A percentile compares a stretch with the other conserved stretches of the same genome.
Evolutionary conservation across 768 basidiomycete genomes (phyloP).

Genomic region (Collybia sp.): DNA sequence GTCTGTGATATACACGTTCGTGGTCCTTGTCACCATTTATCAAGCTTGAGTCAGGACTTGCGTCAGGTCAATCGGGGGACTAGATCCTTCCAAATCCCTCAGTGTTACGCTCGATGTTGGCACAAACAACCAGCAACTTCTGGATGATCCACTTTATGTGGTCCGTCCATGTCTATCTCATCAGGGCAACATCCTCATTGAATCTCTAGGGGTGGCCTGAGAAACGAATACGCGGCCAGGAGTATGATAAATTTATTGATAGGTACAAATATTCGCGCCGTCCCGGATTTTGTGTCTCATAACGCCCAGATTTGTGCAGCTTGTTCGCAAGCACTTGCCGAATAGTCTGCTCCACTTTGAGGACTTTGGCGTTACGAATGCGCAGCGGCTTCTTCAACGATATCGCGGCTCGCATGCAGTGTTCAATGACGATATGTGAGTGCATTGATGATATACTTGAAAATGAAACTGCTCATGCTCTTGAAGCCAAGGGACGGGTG

Average conservation of each 20-base stretch:
- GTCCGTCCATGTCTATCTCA: conserved; percentile 30
- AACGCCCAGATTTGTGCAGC: conserved; percentile 60
- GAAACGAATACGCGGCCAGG: conserved; percentile 62
- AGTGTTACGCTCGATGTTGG: conserved; percentile 72
- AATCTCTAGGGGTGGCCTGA: conserved; percentile 63
- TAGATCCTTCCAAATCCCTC: conserved; percentile 56
- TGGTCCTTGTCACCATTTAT: not conserved
- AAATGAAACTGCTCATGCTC: not conserved
- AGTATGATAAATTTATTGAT: conserved; percentile 77
- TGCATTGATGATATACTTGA: not conserved
- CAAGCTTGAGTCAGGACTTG: not conserved
- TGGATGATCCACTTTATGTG: conserved; percentile 63
- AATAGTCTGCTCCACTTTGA: conserved; percentile 75
- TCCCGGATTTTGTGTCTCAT: not conserved
- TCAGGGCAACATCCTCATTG: not conserved
- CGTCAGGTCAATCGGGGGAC: conserved; percentile 55
- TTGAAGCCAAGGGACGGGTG: conserved; percentile 67
- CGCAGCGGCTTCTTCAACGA: conserved; percentile 57
- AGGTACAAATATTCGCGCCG: conserved; percentile 31
- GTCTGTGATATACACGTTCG: conserved; percentile 70
- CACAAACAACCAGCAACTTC: conserved; percentile 61
- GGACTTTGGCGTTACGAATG: conserved; percentile 80
- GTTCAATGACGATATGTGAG: conserved; percentile 85
- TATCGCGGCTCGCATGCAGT: conserved; percentile 62
- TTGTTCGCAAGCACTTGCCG: conserved; percentile 70